Evolutionary conservation across 371 early-diverging fungal genomes (phyloP), one percentile per base, ranked within the genome.

Genomic region (Synchytrium microbalum): DNA sequence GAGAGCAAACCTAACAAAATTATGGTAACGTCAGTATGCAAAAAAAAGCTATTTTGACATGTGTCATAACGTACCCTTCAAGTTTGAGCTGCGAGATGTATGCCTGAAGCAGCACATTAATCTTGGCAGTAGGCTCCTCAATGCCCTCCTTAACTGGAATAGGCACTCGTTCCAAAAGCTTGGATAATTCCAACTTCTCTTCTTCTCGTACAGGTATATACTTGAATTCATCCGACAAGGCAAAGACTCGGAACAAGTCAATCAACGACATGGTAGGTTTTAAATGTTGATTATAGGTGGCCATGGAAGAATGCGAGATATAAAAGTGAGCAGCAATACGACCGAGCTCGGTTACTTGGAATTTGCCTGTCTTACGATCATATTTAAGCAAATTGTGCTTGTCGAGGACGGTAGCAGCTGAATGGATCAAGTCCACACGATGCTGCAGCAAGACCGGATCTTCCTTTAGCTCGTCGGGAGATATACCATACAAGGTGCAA

Each of bases 281-380:
- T 72, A 98, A 73, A 62, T 92, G 92, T 71, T 92, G 90, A 75
- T 95, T 92, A 79, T 92, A 96, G 10, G 87, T 91, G 2, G 91
- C 82, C 92, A 98, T 92, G 1, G 93, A 91, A 55, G 82, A 78
- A 71, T 92, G 88, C 5, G 87, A 81, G 58, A 98, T 86, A 78
- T 98, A 98, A 75, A 88, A 98, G 72, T 93, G 91, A 53, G 95
- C 88, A 19, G 99, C 93, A 66, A 98, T 96, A 29, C 95, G 88
- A 24, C 99, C 99, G 16, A 96, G 82, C 61, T 96, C 96, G 0
- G 94, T 95, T 24, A 85, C 84, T 64, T 85, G 87, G 75, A 97
- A 85, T 38, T 85, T 79, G 53, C 97, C 98, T 30, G 91, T 89
- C 66, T 87, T 87, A 64, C 85, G 83, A 72, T 96, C 96, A 73